These are phyloP conservation scores for Podila verticillata DNA, from an alignment of 192 early-diverging fungal species.

Conservation along the genomic window DNA sequence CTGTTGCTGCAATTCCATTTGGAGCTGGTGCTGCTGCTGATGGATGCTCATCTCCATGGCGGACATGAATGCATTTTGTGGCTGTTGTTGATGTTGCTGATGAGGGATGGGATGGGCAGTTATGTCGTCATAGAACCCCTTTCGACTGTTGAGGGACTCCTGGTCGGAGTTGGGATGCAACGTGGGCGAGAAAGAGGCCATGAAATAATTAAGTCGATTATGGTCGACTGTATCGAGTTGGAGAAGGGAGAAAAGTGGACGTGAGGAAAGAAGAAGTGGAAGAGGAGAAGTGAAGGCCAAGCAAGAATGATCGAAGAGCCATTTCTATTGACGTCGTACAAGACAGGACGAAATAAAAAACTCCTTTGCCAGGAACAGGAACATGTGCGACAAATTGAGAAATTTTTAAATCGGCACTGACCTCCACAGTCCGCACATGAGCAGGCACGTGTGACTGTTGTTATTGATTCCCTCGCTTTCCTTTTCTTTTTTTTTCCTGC, in stretches of 20 bases:
- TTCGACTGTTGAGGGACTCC: not conserved
- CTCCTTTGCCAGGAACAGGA: too few relatives aligned
- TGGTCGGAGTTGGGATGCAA: not conserved
- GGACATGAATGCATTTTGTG: not conserved
- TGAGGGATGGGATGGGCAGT: not conserved
- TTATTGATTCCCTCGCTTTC: not conserved
- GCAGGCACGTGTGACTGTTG: not conserved
- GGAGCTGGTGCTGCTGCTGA: not conserved
- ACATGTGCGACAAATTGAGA: too few relatives aligned
- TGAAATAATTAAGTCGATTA: not conserved
- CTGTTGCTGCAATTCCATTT: slow-evolving; percentile 13
- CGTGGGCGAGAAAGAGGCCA: not conserved
- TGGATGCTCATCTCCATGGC: slow-evolving; percentile 3
- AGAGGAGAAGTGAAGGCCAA: not conserved
- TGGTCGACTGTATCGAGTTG: too few relatives aligned
- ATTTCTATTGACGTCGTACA: too few relatives aligned
- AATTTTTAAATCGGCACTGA: too few relatives aligned
- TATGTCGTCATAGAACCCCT: not conserved
- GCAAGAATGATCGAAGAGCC: too few relatives aligned
- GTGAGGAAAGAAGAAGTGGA: not conserved
- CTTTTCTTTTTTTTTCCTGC: not conserved
- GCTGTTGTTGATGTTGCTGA: not conserved
- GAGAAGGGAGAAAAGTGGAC: not conserved
- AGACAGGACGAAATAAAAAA: too few relatives aligned
- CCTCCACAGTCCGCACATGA: too few relatives aligned